Evolutionary conservation across 352 stramenopile genomes (phyloP).

Genomic region (Pythium monospermum): DNA sequence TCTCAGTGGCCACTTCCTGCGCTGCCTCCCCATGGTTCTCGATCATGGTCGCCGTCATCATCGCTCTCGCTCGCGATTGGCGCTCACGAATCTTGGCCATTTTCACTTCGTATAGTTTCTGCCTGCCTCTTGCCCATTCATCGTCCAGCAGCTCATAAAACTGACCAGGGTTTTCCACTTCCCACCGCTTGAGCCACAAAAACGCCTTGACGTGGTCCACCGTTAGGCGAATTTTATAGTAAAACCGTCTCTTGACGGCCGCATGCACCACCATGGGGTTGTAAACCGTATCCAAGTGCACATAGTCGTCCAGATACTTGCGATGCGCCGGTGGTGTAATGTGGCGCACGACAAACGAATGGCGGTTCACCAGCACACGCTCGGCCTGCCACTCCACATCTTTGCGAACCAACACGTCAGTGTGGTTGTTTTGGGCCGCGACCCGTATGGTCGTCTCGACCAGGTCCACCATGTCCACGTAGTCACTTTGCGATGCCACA

Average conservation of each 20-base stretch:
- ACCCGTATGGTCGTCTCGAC: slow-evolving; percentile 34
- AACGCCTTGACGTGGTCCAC: slow-evolving; percentile 30
- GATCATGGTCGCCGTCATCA: not conserved
- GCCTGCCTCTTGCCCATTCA: not conserved
- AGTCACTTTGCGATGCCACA: slow-evolving; percentile 31
- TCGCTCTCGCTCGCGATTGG: not conserved
- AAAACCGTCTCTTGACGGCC: slow-evolving; percentile 17
- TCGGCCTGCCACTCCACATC: slow-evolving; percentile 33
- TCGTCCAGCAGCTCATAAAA: slow-evolving; percentile 13
- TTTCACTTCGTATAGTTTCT: not conserved
- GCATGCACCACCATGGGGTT: slow-evolving; percentile 23
- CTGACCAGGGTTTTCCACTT: slow-evolving; percentile 20
- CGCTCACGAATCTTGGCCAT: not conserved
- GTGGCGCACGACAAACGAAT: slow-evolving; percentile 9
- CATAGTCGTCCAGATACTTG: slow-evolving; percentile 26
- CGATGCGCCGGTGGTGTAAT: slow-evolving; percentile 20
- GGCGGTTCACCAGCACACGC: slow-evolving; percentile 26
- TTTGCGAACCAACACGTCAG: slow-evolving; percentile 25
- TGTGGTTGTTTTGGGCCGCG: slow-evolving; percentile 32
- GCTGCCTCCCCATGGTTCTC: not conserved
- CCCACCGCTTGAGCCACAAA: slow-evolving; percentile 39
- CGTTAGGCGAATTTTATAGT: slow-evolving; percentile 1
- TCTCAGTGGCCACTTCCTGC: not conserved
- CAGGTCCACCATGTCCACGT: slow-evolving; percentile 41
- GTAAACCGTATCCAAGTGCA: slow-evolving; percentile 13